Evolutionary conservation across 2,329 filamentous ascomycete genomes (phyloP).

Genomic region (Fusarium brevicatenulatum): DNA sequence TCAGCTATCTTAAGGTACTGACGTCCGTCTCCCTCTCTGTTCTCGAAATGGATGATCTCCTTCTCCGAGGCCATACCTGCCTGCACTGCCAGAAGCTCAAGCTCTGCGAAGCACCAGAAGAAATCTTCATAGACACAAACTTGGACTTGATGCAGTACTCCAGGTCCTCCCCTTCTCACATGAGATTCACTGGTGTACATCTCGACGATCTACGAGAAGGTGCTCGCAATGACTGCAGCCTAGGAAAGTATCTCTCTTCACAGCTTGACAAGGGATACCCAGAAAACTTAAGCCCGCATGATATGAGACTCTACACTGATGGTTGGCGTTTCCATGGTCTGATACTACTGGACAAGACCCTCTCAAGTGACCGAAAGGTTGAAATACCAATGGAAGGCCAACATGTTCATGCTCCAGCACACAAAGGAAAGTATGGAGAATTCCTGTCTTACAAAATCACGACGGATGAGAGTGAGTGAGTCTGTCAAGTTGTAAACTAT

Average conservation of each 20-base stretch:
- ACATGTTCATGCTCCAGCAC: background rate
- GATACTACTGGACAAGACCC: background rate
- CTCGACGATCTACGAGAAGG: background rate
- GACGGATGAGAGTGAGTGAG: background rate
- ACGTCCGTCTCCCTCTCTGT: rapidly evolving
- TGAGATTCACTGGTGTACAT: background rate
- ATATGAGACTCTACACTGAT: background rate
- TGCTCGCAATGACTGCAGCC: background rate
- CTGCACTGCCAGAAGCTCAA: background rate
- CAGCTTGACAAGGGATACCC: background rate
- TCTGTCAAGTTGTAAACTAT: rapidly evolving
- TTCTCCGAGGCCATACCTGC: background rate
- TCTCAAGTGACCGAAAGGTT: background rate
- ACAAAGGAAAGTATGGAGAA: background rate
- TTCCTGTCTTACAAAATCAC: background rate
- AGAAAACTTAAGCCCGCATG: background rate
- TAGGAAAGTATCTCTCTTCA: background rate
- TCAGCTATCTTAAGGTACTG: background rate
- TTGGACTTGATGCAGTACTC: background rate
- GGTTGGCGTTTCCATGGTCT: background rate
- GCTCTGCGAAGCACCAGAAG: background rate
- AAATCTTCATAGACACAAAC: background rate
- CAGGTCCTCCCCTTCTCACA: rapidly evolving
- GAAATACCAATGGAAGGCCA: background rate
- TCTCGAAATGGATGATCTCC: background rate